Base-by-base conservation (phyloP, 257 asterid species). In the Solanum chiquidenum region DNA sequence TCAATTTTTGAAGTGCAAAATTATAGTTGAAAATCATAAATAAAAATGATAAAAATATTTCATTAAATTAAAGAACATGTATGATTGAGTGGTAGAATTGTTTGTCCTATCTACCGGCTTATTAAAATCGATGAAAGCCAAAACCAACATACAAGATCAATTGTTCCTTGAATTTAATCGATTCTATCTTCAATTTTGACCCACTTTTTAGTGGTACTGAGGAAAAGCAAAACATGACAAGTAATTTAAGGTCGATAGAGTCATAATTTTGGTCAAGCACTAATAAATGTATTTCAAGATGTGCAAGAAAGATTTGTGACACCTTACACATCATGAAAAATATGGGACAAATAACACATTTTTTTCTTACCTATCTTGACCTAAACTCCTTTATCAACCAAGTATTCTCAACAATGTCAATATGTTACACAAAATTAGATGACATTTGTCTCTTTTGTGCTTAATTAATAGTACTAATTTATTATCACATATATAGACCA, bases 91-190 rank as follows among this genome's bases (percentile, higher is more conserved):
- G 23, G 10, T 18, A 18, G 10, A 18, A 18, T 55, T 55, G 0
- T 55, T 55, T 18, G 1, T 55, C n/a, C 10, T 2, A 55, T 55
- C 10, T 4, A 0, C 0, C 4, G 0, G 9, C n/a, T 55, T 55
- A 6, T 18, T 18, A 55, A 55, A 55, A 55, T 1, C 10, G n/a
- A 18, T 18, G 4, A 18, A 52, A 18, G 3, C 1, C 7, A 55
- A 52, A 18, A 18, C 1, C 7, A 55, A 55, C n/a, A 55, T 2
- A 55, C 62, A 1, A 55, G 9, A 55, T 18, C n/a, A 55, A 18
- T 52, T 55, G 0, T 16, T 20, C 9, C n/a, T 55, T 7, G 4
- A 55, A 55, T 55, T 6, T 18, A 55, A 55, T 55, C 10, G 2
- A 52, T 18, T 18, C 1, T 55, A 1, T 6, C 10, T 4, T 55